A percentile compares a stretch with the other conserved stretches of the same genome.
These are phyloP conservation scores for Penicillium sp. DNA, from an alignment of 2,329 filamentous ascomycete genomes.

Conservation along the genomic window DNA sequence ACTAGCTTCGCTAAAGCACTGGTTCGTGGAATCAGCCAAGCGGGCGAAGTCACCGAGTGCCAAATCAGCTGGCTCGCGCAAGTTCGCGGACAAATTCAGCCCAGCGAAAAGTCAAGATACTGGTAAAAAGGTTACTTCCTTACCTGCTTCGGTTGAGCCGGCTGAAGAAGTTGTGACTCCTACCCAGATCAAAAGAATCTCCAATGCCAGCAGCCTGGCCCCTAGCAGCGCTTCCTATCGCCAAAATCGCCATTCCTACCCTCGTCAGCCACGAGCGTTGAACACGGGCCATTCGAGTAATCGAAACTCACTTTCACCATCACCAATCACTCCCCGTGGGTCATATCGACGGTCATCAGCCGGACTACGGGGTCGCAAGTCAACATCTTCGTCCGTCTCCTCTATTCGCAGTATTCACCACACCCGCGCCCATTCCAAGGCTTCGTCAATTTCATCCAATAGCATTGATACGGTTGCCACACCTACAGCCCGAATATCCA, in stretches of 20 bases:
- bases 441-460: slow-evolving; percentile 85
- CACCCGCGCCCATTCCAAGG: slow-evolving; percentile 87
- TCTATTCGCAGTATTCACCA: slow-evolving; percentile 90
- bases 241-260: slow-evolving; percentile 43
- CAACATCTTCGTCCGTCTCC: slow-evolving; percentile 91
- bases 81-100: slow-evolving; percentile 40
- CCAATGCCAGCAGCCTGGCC: slow-evolving; percentile 42
- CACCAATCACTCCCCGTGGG: slow-evolving; percentile 82
- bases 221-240: slow-evolving; percentile 45
- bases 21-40: slow-evolving; percentile 69
- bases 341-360: slow-evolving; percentile 79
- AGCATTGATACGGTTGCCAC: slow-evolving; percentile 68
- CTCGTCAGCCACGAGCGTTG: slow-evolving; percentile 36
- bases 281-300: slow-evolving; percentile 38
- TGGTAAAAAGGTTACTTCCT: slow-evolving; percentile 26
- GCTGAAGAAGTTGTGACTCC: slow-evolving; percentile 33
- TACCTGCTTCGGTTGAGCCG: slow-evolving; percentile 23
- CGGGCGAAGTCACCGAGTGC: slow-evolving; percentile 58
- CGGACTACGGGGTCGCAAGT: slow-evolving; percentile 87
- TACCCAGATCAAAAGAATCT: slow-evolving; percentile 41
- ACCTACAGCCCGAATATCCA: slow-evolving; percentile 65
- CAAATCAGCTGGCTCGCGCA: slow-evolving; percentile 36
- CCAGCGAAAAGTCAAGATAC: slow-evolving; percentile 40
- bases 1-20: slow-evolving; percentile 67
- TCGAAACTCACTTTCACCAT: slow-evolving; percentile 80